Conservation (phyloP, 1,284 basidiomycete genomes). For the Fomes fomentarius region DNA sequence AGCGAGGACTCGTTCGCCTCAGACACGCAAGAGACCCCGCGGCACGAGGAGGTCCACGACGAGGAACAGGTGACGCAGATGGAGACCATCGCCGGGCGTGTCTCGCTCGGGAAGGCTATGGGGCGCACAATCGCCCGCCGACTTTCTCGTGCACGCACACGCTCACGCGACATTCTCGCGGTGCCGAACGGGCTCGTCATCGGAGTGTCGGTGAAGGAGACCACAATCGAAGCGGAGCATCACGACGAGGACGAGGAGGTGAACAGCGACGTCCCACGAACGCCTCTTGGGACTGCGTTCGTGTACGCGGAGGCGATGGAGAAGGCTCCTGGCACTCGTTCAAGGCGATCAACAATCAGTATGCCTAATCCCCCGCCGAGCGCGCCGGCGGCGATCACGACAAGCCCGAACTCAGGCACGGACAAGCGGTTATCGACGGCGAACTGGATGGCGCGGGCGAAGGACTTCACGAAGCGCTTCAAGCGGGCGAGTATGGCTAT, state of each 20-base stretch:
- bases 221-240: slow-evolving; percentile 46
- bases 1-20: slow-evolving; percentile 58
- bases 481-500: slow-evolving; percentile 45
- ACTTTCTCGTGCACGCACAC: slow-evolving; percentile 52
- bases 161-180: slow-evolving; percentile 27
- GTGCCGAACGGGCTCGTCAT: slow-evolving; percentile 45
- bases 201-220: slow-evolving; percentile 62
- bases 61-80: slow-evolving; percentile 59
- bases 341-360: slow-evolving; percentile 43
- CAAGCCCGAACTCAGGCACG: slow-evolving; percentile 20
- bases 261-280: not conserved
- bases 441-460: slow-evolving; percentile 51
- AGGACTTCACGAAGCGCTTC: slow-evolving; percentile 52
- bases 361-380: slow-evolving; percentile 24
- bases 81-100: slow-evolving; percentile 54
- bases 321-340: slow-evolving; percentile 31
- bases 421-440: slow-evolving; percentile 25
- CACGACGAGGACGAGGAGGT: slow-evolving; percentile 32
- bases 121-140: slow-evolving; percentile 54
- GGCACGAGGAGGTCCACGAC: slow-evolving; percentile 43
- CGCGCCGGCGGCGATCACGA: slow-evolving; percentile 5
- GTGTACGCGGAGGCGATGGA: slow-evolving; percentile 39
- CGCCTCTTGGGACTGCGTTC: slow-evolving; percentile 28
- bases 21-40: slow-evolving; percentile 2
- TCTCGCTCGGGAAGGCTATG: slow-evolving; percentile 52